Evolutionary conservation across 1,284 basidiomycete genomes (phyloP), one percentile per base, ranked within the genome.

Genomic region (Ceratobasidium sp.): DNA sequence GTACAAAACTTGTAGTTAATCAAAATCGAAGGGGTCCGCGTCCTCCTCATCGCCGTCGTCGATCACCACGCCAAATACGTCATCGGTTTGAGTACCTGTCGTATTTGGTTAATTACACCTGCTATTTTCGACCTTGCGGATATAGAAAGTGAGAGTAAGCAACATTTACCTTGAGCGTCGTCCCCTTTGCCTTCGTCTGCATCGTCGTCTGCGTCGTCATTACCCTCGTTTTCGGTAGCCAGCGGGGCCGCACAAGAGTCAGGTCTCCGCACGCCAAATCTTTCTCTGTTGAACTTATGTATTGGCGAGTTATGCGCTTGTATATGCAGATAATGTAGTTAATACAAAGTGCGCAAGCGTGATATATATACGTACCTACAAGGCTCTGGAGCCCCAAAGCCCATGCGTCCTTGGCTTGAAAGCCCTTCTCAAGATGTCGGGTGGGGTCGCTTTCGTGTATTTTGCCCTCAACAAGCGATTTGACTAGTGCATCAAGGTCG

Each of bases 21-120:
- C 54, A 57, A 57, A 57, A 26, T 57, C 54, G 23, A 57, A 57
- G 20, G 54, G 54, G 54, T 57, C 54, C 54, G 26, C 26, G n/a
- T 57, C 54, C 54, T 57, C 26, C n/a, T 26, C 54, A 15, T 23
- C 54, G 54, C 54, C 54, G 54, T 57, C 26, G 33, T 33, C 54
- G n/a, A 57, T 26, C 54, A 57, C 54, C 20, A 57, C 54, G 10
- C 23, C n/a, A 23, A 57, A 57, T 26, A 23, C n/a, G 26, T 10
- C 26, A 20, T 57, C 54, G 26, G 5, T 23, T 23, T 57, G 54
- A 23, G 54, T 23, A 3, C 23, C 54, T 57, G 33, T 33, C 4
- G 33, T 33, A 33, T 33, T 33, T 33, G 33, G 33, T 33, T 33
- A 33, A 33, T 33, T 33, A 33, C 4, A 4, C 4, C 33, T 4